These are phyloP conservation scores for Cordyceps cicadae DNA, from an alignment of 2,329 filamentous ascomycete species.

Conservation along the genomic window DNA sequence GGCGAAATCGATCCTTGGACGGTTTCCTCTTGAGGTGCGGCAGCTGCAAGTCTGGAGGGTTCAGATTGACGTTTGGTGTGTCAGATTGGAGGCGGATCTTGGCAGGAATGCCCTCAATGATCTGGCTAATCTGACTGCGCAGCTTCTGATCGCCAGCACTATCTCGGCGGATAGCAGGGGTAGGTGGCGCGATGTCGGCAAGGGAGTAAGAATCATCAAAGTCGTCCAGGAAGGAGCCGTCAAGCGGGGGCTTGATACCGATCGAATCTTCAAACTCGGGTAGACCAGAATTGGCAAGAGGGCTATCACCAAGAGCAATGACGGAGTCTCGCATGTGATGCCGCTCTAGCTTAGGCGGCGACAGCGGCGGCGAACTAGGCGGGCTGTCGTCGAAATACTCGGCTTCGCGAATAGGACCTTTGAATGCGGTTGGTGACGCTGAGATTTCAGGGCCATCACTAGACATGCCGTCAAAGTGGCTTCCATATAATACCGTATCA, in stretches of 20 bases:
- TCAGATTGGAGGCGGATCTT: slow-evolving; percentile 65
- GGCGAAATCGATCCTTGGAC: slow-evolving; percentile 34
- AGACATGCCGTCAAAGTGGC: slow-evolving; percentile 30
- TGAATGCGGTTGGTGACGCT: slow-evolving; percentile 30
- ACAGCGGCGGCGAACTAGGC: slow-evolving; percentile 39
- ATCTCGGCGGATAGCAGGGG: slow-evolving; percentile 21
- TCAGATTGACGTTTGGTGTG: slow-evolving; percentile 42
- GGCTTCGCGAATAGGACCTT: slow-evolving; percentile 23
- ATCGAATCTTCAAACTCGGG: slow-evolving; percentile 32
- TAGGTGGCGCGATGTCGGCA: slow-evolving; percentile 20
- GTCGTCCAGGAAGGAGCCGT: slow-evolving; percentile 39
- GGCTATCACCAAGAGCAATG: slow-evolving; percentile 37
- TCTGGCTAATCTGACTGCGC: slow-evolving; percentile 70
- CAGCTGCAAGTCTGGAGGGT: slow-evolving; percentile 49
- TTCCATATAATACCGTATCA: slow-evolving; percentile 33
- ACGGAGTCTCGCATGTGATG: slow-evolving; percentile 21
- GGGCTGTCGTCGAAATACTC: slow-evolving; percentile 34
- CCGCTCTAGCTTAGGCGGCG: slow-evolving; percentile 11
- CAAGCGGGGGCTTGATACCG: slow-evolving; percentile 32
- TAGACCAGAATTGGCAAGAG: slow-evolving; percentile 32
- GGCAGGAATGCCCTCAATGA: slow-evolving; percentile 68
- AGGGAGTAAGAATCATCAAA: slow-evolving; percentile 34
- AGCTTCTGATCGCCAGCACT: slow-evolving; percentile 56
- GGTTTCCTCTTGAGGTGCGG: slow-evolving; percentile 37
- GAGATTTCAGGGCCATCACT: slow-evolving; percentile 38